Conservation (phyloP, 179 eudicot species). For the Heliamphora pulchella region DNA sequence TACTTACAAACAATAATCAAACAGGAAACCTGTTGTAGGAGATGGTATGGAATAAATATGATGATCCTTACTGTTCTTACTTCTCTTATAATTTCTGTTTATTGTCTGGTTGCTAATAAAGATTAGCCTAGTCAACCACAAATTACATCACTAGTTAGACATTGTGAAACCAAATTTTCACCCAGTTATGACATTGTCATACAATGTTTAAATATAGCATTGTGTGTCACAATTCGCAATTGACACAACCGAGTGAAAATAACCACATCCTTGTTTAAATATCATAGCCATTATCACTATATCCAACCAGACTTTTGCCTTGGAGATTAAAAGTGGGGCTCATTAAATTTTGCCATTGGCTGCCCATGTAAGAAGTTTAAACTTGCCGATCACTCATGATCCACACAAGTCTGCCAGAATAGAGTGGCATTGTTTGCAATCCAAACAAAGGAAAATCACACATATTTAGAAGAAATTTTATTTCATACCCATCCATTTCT, state of each 20-base stretch:
- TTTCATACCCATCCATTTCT: conserved; percentile 72
- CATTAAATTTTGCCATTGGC: not conserved
- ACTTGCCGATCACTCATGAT: not conserved
- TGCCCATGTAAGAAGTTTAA: not conserved
- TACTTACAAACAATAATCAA: not conserved
- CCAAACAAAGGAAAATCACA: not conserved
- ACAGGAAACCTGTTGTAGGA: not conserved
- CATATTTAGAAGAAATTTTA: not conserved
- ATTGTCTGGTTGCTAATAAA: not conserved
- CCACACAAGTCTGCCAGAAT: not conserved
- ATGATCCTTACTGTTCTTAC: too few species aligned
- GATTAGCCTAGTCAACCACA: not conserved
- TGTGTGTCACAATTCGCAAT: not conserved
- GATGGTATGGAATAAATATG: not conserved
- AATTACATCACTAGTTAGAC: not conserved
- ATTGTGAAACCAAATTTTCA: not conserved
- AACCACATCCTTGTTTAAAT: not conserved
- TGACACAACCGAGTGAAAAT: not conserved
- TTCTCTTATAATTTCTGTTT: not conserved
- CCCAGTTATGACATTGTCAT: too few species aligned
- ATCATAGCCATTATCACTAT: not conserved
- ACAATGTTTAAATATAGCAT: not conserved
- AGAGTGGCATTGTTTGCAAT: not conserved
- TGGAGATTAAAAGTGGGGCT: not conserved
- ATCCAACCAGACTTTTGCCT: not conserved